Evolutionary conservation across 306 rosid genomes (phyloP).

Genomic region (Bauhinia variegata): DNA sequence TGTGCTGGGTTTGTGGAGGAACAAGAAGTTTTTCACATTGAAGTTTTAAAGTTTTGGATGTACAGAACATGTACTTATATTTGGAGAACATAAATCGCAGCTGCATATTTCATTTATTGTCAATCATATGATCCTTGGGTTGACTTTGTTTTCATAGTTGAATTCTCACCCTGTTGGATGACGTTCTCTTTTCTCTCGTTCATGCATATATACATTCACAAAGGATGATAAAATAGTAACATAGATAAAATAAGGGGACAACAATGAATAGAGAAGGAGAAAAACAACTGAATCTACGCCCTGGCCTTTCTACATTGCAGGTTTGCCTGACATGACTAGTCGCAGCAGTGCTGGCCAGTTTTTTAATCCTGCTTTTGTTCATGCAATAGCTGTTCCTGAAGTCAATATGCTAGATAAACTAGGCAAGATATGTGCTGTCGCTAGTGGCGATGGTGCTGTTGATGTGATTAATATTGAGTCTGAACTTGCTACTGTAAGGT

Average conservation of each 20-base stretch:
- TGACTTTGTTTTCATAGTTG: conserved; percentile 24
- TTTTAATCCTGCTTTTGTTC: conserved; percentile 87
- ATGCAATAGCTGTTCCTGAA: conserved; percentile 84
- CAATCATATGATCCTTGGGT: conserved; percentile 19
- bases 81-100: conserved; percentile 19
- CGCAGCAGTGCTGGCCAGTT: conserved; percentile 56
- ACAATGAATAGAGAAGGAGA: not conserved
- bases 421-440: conserved; percentile 75
- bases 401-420: conserved; percentile 70
- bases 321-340: conserved; percentile 48
- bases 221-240: conserved; percentile 1
- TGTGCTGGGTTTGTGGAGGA: conserved; percentile 16
- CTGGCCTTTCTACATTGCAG: conserved; percentile 50
- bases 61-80: conserved; percentile 4
- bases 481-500: conserved; percentile 51
- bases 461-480: conserved; percentile 69
- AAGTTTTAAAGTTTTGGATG: conserved; percentile 15
- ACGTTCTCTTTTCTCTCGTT: conserved; percentile 20
- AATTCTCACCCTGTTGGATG: conserved; percentile 2
- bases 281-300: conserved; percentile 2
- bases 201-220: not conserved
- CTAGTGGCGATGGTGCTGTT: conserved; percentile 85
- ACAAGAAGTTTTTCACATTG: not conserved
- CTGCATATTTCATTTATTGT: conserved; percentile 4
- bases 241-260: not conserved